A percentile compares a stretch with the other conserved stretches of the same genome.
Evolutionary conservation across 2,329 filamentous ascomycete species (phyloP).

Genomic region (Alternaria gansuensis): DNA sequence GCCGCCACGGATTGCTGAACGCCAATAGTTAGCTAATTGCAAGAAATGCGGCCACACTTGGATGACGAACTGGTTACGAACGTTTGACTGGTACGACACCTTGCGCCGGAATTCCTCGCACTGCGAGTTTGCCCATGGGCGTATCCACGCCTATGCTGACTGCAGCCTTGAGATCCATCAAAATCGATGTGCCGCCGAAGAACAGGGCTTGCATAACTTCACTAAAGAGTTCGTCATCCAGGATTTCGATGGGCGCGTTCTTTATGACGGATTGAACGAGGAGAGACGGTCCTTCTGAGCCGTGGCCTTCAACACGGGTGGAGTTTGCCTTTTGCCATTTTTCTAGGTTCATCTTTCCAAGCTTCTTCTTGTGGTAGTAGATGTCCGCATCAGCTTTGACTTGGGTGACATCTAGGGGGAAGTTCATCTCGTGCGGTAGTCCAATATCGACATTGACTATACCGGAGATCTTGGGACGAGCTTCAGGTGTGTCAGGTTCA

Average conservation of each 20-base stretch:
- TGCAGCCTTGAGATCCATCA: slow-evolving; percentile 76
- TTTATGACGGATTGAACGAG: slow-evolving; percentile 79
- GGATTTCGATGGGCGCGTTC: slow-evolving; percentile 82
- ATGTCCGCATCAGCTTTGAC: slow-evolving; percentile 83
- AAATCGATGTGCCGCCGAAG: slow-evolving; percentile 74
- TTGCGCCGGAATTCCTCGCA: slow-evolving; percentile 83
- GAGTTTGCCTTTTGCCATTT: slow-evolving; percentile 89
- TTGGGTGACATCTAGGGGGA: slow-evolving; percentile 78
- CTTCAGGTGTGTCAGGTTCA: slow-evolving; percentile 74
- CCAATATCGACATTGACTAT: slow-evolving; percentile 80
- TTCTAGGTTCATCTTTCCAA: slow-evolving; percentile 80
- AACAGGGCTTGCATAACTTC: slow-evolving; percentile 82
- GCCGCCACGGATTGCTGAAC: slow-evolving; percentile 49
- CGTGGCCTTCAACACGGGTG: slow-evolving; percentile 68
- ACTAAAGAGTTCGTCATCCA: slow-evolving; percentile 79
- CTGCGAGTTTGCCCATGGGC: slow-evolving; percentile 78
- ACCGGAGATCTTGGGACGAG: slow-evolving; percentile 82
- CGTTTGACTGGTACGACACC: slow-evolving; percentile 91
- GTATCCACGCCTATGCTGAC: slow-evolving; percentile 87
- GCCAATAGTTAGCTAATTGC: slow-evolving; percentile 45
- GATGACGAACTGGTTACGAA: slow-evolving; percentile 71
- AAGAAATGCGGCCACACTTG: slow-evolving; percentile 28
- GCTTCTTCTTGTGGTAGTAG: slow-evolving; percentile 77
- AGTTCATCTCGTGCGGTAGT: slow-evolving; percentile 86
- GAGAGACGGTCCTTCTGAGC: slow-evolving; percentile 68